Base-by-base conservation (phyloP, 2,329 filamentous ascomycete genomes). In the Elsinoe batatas region DNA sequence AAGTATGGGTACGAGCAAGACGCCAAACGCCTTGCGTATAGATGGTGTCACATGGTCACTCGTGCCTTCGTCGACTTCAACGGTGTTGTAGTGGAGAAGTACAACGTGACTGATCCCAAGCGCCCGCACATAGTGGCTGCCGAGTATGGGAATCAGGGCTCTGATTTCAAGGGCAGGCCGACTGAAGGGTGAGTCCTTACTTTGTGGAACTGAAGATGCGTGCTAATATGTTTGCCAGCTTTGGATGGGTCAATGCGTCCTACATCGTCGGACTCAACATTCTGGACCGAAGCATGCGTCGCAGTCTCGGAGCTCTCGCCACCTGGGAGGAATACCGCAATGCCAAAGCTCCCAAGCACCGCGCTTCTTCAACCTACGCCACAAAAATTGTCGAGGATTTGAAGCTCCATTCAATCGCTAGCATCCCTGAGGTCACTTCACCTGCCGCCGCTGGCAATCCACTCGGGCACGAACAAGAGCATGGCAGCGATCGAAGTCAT, bases 1-100 rank as follows among this genome's bases (percentile, higher is more conserved):
- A 85, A 91, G 15, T 98, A 97, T 67, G 90, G 91, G 55, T 97
- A 95, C 68, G 83, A 85, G 26, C 87, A 91, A 20, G 91, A 96
- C 59, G 90, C 90, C 1, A 87, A 95, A 72, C 79, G 90, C 33
- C 73, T 98, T 61, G 87, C 89, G 0, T 98, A 98, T 72, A 90
- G 93, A 71, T 98, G 93, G 93, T 74, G 96, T 54, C 95, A 91
- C 69, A 97, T 97, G 91, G 90, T 96, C 65, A 96, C 89, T 57
- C 96, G 95, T 72, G 91, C 93, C 0, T 97, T 97, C 73, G 91
- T 96, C 58, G 91, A 98, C 70, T 97, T 91, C 77, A 97, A 97
- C 67, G 93, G 93, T 37, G 90, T 96, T 7, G 91, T 98, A 1
- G 93, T 97, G 5, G 93, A 98, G 73, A 98, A 98, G 75, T 98